A percentile compares a stretch with the other conserved stretches of the same genome.
Evolutionary conservation across 2,329 filamentous ascomycete genomes (phyloP).

Genomic region (Trichoderma sp.): DNA sequence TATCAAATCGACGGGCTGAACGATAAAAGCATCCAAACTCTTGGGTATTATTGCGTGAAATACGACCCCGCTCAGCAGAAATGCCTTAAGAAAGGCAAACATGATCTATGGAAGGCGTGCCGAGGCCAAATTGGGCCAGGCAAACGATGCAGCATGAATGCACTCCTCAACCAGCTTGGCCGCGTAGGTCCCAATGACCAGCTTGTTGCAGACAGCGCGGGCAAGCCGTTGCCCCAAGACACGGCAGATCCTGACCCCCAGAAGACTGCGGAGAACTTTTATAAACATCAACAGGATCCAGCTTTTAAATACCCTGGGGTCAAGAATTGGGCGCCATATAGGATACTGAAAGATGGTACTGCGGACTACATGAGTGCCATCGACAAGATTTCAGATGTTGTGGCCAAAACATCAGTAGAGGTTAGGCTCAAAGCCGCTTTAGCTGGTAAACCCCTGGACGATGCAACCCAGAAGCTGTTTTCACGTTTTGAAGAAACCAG

Average conservation of each 20-base stretch:
- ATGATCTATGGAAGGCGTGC: no score
- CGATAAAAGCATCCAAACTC: background rate
- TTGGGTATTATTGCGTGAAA: background rate
- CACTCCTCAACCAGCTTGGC: background rate
- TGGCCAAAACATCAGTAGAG: background rate
- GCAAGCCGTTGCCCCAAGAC: background rate
- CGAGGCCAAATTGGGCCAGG: no score
- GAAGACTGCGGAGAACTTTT: background rate
- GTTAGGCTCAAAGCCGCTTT: background rate
- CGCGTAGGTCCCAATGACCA: background rate
- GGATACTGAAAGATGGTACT: background rate
- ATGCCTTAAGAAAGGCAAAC: background rate
- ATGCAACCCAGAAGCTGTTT: background rate
- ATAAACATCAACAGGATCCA: background rate
- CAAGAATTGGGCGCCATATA: background rate
- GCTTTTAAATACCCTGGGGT: no score
- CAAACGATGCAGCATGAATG: background rate
- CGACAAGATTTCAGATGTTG: background rate
- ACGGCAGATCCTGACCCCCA: background rate
- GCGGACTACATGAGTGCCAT: background rate
- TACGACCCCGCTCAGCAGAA: background rate
- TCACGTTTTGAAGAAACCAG: background rate
- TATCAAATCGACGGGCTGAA: conserved; percentile 7
- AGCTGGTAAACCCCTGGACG: background rate
- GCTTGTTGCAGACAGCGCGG: background rate